phyloP scores from a whole-genome alignment of 2,329 filamentous ascomycete species.

The Hansfordia pulvinata region DNA sequence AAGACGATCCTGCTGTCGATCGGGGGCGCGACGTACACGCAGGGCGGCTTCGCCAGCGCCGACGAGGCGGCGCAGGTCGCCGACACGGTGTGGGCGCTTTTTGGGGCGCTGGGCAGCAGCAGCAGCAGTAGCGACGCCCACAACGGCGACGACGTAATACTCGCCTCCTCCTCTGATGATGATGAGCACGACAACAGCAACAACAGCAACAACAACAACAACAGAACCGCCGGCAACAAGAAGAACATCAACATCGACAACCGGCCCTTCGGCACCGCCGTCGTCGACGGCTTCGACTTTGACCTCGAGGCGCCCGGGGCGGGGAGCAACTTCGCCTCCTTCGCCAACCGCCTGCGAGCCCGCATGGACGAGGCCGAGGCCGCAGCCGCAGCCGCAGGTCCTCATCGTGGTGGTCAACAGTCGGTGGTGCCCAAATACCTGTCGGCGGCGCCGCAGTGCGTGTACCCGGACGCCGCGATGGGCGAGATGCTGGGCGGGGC shows the following conservation, averaged over 20 bases:
- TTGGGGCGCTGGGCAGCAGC: too few relatives aligned
- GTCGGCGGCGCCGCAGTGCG: conserved; percentile 52
- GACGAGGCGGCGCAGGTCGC: conserved; percentile 39
- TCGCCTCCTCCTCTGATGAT: too few relatives aligned
- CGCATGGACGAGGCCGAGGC: conserved; percentile 29
- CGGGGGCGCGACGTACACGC: conserved; percentile 52
- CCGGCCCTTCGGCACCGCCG: conserved; percentile 51
- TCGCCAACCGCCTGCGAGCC: conserved; percentile 40
- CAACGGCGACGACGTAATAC: too few relatives aligned
- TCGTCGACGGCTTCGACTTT: conserved; percentile 61
- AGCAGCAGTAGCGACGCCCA: too few relatives aligned
- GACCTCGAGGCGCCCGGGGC: conserved; percentile 53
- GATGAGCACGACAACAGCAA: too few relatives aligned
- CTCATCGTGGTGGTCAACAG: too few relatives aligned
- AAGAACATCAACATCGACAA: conserved; percentile 21
- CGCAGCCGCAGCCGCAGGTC: conserved; percentile 31
- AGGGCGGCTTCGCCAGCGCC: conserved; percentile 43
- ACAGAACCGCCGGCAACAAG: conserved; percentile 44
- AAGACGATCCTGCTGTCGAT: conserved; percentile 61
- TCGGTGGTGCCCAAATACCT: conserved; percentile 41
- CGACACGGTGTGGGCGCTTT: conserved; percentile 52
- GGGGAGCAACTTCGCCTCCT: conserved; percentile 43
- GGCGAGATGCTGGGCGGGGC: conserved; percentile 35
- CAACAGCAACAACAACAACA: too few relatives aligned
- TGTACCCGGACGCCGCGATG: conserved; percentile 45